Evolutionary conservation across 768 basidiomycete species (phyloP).

Genomic region (Antrodiella citrinella): DNA sequence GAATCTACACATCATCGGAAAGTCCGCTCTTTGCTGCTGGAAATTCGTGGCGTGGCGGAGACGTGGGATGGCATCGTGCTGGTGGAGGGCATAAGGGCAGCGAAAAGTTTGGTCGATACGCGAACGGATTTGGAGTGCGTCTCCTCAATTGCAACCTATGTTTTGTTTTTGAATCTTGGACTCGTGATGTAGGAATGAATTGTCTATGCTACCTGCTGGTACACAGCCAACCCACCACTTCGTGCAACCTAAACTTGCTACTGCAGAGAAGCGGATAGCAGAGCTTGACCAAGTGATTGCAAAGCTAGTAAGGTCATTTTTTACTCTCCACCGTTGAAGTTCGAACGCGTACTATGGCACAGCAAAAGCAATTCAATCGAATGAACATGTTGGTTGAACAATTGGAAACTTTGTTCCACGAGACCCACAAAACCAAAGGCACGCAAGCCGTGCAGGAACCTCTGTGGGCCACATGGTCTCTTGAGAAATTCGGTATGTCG

Average conservation of each 20-base stretch:
- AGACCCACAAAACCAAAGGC: conserved; percentile 66
- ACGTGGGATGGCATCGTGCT: conserved; percentile 84
- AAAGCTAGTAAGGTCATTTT: conserved; percentile 51
- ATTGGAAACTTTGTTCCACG: conserved; percentile 54
- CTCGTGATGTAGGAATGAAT: conserved; percentile 46
- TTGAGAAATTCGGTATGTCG: conserved; percentile 65
- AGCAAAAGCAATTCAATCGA: conserved; percentile 68
- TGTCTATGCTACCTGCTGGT: conserved; percentile 43
- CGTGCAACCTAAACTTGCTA: conserved; percentile 54
- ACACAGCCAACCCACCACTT: conserved; percentile 49
- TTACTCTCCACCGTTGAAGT: not conserved
- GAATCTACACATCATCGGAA: conserved; percentile 82
- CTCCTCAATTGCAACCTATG: conserved; percentile 12
- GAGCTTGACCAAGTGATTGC: conserved; percentile 49
- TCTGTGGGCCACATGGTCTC: conserved; percentile 76
- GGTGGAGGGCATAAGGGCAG: conserved; percentile 72
- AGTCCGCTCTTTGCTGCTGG: conserved; percentile 58
- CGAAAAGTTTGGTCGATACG: conserved; percentile 61
- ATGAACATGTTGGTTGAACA: conserved; percentile 58
- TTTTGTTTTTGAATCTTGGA: not conserved
- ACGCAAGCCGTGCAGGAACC: conserved; percentile 68
- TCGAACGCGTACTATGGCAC: too few relatives aligned
- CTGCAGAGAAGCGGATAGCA: conserved; percentile 59
- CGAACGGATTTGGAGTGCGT: conserved; percentile 84
- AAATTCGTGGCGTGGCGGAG: conserved; percentile 50